Percentiles rank a stretch among this genome's conserved stretches.
These are phyloP conservation scores for Debaryomyces prosopidis DNA, from an alignment of 805 yeast genomes.

Conservation along the genomic window DNA sequence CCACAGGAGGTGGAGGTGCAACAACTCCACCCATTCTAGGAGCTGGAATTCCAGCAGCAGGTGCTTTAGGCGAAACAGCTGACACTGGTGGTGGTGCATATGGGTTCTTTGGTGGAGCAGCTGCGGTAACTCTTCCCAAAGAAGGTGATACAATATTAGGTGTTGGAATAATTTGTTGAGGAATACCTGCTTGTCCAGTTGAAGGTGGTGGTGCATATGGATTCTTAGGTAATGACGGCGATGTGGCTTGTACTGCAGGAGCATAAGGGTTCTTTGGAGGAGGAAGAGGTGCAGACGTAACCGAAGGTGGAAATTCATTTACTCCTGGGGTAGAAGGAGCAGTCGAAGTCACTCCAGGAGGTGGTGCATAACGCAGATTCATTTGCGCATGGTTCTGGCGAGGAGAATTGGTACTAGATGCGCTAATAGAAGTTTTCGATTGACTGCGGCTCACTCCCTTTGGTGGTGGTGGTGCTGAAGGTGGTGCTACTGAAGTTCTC, in stretches of 20 bases:
- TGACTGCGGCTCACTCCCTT: slow-evolving; percentile 25
- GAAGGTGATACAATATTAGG: slow-evolving; percentile 4
- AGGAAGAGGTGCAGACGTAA: slow-evolving; percentile 18
- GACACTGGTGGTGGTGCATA: slow-evolving; percentile 21
- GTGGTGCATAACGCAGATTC: slow-evolving; percentile 36
- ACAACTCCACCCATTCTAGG: slow-evolving; percentile 19
- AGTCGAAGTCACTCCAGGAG: slow-evolving; percentile 11
- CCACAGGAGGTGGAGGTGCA: slow-evolving; percentile 16
- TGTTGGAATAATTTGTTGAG: slow-evolving; percentile 7
- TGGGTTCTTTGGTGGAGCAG: slow-evolving; percentile 22
- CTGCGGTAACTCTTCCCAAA: slow-evolving; percentile 4
- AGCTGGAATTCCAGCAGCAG: slow-evolving; percentile 14
- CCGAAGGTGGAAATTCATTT: slow-evolving; percentile 27
- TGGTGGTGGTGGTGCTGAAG: slow-evolving; percentile 30
- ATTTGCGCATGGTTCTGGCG: slow-evolving; percentile 23
- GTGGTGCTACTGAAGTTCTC: slow-evolving; percentile 20
- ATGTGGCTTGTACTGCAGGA: slow-evolving; percentile 20
- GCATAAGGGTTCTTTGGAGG: slow-evolving; percentile 36
- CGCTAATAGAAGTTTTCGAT: slow-evolving; percentile 18
- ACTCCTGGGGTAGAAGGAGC: slow-evolving; percentile 23
- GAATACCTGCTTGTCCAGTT: neutral
- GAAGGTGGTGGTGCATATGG: slow-evolving; percentile 23
- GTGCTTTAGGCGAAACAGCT: slow-evolving; percentile 11
- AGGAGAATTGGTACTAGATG: slow-evolving; percentile 12
- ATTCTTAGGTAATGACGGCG: slow-evolving; percentile 12